phyloP scores from a whole-genome alignment of 2,329 filamentous ascomycete species.

The Clonostachys chloroleuca region DNA sequence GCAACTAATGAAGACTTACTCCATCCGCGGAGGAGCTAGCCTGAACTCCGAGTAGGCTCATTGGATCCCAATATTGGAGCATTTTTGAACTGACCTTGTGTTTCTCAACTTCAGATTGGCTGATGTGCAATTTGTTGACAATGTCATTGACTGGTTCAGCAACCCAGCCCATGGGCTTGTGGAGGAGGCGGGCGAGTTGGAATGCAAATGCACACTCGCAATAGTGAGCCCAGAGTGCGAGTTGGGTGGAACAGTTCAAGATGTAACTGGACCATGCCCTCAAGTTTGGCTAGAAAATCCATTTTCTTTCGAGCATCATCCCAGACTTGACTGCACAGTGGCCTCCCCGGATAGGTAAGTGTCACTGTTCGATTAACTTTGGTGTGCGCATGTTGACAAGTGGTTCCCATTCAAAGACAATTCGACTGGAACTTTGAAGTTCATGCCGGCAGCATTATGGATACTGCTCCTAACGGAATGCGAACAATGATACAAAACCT shows the following conservation, averaged over 20 bases:
- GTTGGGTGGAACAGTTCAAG: too few relatives aligned
- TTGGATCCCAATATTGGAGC: too few relatives aligned
- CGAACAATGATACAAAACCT: too few relatives aligned
- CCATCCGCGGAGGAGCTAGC: constrained; percentile 17
- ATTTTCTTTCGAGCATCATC: constrained; percentile 4
- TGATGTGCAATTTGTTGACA: constrained; percentile 1
- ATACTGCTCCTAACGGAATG: background rate
- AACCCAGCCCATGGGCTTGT: constrained; percentile 6
- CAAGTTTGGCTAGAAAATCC: too few relatives aligned
- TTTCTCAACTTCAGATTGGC: background rate
- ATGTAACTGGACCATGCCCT: too few relatives aligned
- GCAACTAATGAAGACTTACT: constrained; percentile 16
- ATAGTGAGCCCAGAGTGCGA: too few relatives aligned
- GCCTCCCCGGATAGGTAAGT: constrained; percentile 26
- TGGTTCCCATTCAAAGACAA: constrained; percentile 8
- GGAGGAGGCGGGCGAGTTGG: too few relatives aligned
- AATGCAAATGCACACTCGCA: too few relatives aligned
- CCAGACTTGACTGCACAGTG: constrained; percentile 22
- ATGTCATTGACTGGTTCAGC: constrained; percentile 6
- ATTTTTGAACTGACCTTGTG: too few relatives aligned
- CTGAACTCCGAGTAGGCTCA: constrained; percentile 16
- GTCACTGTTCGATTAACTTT: background rate
- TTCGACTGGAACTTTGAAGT: constrained; percentile 27
- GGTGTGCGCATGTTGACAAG: too few relatives aligned
- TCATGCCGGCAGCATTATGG: constrained; percentile 7